Percentiles rank a stretch among this genome's conserved stretches.
Conservation (phyloP, 1,284 basidiomycete species). For the Porogramme epimiltina region DNA sequence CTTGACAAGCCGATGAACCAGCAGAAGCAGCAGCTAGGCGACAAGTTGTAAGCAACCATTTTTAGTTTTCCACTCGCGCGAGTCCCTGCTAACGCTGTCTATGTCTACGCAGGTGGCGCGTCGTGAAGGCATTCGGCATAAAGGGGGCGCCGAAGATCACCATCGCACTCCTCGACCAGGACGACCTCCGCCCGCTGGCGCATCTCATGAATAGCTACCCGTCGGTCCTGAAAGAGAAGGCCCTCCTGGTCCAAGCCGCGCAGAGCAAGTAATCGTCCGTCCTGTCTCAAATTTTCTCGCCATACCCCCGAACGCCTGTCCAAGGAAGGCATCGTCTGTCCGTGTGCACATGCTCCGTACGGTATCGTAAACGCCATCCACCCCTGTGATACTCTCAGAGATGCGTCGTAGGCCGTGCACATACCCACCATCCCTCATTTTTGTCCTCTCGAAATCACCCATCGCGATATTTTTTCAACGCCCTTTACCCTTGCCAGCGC, state of each 20-base stretch:
- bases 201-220: slow-evolving; percentile 90
- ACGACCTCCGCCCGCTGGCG: slow-evolving; percentile 80
- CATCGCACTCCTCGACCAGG: slow-evolving; percentile 79
- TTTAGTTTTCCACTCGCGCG: neutral
- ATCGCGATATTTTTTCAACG: too few species aligned
- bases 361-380: neutral
- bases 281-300: too few species aligned
- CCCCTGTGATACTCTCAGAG: too few species aligned
- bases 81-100: neutral
- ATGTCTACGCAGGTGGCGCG: slow-evolving; percentile 57
- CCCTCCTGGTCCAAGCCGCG: slow-evolving; percentile 39
- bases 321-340: neutral
- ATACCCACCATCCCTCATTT: neutral
- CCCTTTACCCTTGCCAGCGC: neutral
- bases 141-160: slow-evolving; percentile 85
- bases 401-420: too few species aligned
- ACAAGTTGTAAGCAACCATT: slow-evolving; percentile 56
- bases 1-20: slow-evolving; percentile 59
- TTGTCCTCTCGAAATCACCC: neutral
- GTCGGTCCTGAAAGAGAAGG: slow-evolving; percentile 78
- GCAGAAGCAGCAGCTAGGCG: slow-evolving; percentile 84
- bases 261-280: slow-evolving; percentile 15
- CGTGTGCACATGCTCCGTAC: neutral
- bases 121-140: slow-evolving; percentile 78
- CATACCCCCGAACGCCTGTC: neutral